A percentile compares a stretch with the other conserved stretches of the same genome.
These are phyloP conservation scores for Lipomyces orientalis DNA, from an alignment of 805 yeast genomes.

Conservation along the genomic window DNA sequence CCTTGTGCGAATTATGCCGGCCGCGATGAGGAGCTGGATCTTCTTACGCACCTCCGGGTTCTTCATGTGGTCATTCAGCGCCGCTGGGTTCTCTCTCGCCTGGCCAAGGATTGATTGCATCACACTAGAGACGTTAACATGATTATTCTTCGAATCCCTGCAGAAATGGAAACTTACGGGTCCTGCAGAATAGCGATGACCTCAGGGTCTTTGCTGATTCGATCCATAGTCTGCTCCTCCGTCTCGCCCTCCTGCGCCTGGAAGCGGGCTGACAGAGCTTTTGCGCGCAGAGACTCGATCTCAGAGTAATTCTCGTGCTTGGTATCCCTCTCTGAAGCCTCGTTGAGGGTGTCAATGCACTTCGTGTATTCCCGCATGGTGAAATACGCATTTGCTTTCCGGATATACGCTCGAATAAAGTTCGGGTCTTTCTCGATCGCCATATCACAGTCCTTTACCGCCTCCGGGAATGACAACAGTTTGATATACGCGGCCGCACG, in stretches of 20 bases:
- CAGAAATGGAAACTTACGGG: conserved; percentile 51
- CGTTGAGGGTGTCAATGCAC: conserved; percentile 79
- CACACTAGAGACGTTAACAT: conserved; percentile 47
- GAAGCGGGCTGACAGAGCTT: conserved; percentile 77
- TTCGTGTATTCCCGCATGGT: conserved; percentile 86
- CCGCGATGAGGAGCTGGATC: conserved; percentile 87
- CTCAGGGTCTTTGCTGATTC: conserved; percentile 93
- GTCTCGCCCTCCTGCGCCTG: conserved; percentile 85
- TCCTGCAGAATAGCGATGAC: conserved; percentile 86
- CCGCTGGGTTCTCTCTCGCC: conserved; percentile 95
- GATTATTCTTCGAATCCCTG: background rate
- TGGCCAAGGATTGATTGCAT: conserved; percentile 95
- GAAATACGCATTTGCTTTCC: conserved; percentile 94
- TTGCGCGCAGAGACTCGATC: conserved; percentile 69
- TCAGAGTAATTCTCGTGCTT: conserved; percentile 65
- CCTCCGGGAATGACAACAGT: conserved; percentile 96
- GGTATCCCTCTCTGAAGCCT: conserved; percentile 76
- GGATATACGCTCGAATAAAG: conserved; percentile 91
- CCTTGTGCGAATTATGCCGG: conserved; percentile 84
- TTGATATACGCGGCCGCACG: conserved; percentile 97
- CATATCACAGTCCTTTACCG: conserved; percentile 84
- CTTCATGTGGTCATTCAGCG: conserved; percentile 95
- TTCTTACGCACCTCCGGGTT: conserved; percentile 91
- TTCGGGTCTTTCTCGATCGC: conserved; percentile 89
- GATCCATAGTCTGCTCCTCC: conserved; percentile 89